phyloP scores from a whole-genome alignment of 2,329 filamentous ascomycete species.

The Xylaria multiplex region DNA sequence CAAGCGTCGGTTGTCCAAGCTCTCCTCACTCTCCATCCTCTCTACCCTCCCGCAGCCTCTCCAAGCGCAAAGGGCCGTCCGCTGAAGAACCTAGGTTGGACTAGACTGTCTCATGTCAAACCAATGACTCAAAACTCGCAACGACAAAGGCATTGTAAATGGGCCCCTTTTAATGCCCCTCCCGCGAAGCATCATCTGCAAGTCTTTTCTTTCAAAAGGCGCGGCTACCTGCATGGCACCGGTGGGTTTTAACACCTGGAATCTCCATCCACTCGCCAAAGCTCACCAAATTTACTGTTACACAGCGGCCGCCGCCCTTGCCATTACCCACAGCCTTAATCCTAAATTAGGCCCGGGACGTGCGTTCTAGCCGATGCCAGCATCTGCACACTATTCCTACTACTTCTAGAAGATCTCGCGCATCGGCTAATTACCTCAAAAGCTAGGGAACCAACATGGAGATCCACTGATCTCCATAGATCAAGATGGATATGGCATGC shows the following conservation, averaged over 20 bases:
- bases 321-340: slow-evolving; percentile 42
- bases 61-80: neutral
- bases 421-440: slow-evolving; percentile 38
- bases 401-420: slow-evolving; percentile 46
- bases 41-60: neutral
- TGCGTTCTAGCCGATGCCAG: slow-evolving; percentile 40
- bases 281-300: slow-evolving; percentile 46
- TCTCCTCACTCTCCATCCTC: neutral
- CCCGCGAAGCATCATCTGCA: slow-evolving; percentile 19
- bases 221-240: slow-evolving; percentile 46
- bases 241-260: slow-evolving; percentile 37
- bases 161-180: slow-evolving; percentile 10
- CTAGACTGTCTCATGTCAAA: slow-evolving; percentile 20
- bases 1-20: neutral
- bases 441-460: slow-evolving; percentile 32
- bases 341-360: slow-evolving; percentile 41
- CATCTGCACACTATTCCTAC: slow-evolving; percentile 38
- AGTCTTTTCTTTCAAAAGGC: slow-evolving; percentile 40
- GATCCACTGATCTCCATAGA: slow-evolving; percentile 31
- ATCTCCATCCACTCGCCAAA: slow-evolving; percentile 47
- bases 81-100: neutral
- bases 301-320: slow-evolving; percentile 40
- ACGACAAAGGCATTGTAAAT: slow-evolving; percentile 43
- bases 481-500: slow-evolving; percentile 16
- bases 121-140: slow-evolving; percentile 25